These are phyloP conservation scores for Cystobasidium ongulense DNA, from an alignment of 768 basidiomycete genomes.

Conservation along the genomic window DNA sequence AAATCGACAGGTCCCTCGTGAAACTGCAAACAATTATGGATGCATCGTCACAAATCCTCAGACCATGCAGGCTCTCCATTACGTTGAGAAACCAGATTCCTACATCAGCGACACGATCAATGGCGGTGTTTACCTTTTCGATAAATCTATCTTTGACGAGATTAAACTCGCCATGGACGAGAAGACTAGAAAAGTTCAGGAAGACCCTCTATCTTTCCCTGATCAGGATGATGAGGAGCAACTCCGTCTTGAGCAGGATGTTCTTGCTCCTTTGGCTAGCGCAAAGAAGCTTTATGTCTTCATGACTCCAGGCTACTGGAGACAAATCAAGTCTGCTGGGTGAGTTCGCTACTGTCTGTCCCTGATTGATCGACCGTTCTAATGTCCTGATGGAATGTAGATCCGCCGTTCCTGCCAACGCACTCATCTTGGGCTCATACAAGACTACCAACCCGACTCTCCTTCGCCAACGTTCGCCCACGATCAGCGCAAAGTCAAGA, in stretches of 20 bases:
- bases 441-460: constrained; percentile 46
- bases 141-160: constrained; percentile 48
- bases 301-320: constrained; percentile 47
- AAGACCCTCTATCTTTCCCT: constrained; percentile 19
- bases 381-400: constrained; percentile 30
- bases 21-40: constrained; percentile 47
- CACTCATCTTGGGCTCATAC: constrained; percentile 47
- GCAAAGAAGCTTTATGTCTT: constrained; percentile 48
- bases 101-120: constrained; percentile 49
- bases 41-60: constrained; percentile 48
- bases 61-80: constrained; percentile 42
- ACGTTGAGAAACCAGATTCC: constrained; percentile 50
- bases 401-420: constrained; percentile 50
- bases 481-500: constrained; percentile 40
- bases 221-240: constrained; percentile 45
- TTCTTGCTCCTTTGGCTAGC: constrained; percentile 48
- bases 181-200: constrained; percentile 45
- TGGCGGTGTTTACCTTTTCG: constrained; percentile 48
- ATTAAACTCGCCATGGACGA: constrained; percentile 48
- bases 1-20: constrained; percentile 43
- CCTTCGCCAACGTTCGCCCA: constrained; percentile 43
- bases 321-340: constrained; percentile 50
- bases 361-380: neutral
- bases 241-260: constrained; percentile 50
- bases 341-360: constrained; percentile 37